Evolutionary conservation across 352 stramenopile genomes (phyloP), one percentile per base, ranked within the genome.

Genomic region (Plasmopara muralis): DNA sequence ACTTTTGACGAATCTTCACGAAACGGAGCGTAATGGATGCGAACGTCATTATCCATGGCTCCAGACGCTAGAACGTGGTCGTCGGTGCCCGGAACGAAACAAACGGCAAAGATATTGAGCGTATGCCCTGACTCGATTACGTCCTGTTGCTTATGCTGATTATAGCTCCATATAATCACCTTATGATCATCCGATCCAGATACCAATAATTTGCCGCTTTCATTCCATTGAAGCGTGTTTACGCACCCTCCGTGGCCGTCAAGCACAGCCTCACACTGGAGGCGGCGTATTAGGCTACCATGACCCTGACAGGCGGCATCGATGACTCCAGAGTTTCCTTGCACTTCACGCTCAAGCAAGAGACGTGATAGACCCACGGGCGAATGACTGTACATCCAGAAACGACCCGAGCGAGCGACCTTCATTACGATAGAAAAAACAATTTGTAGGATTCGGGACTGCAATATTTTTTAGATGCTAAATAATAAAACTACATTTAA

Each of bases 71-170:
- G 58, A 38, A 93, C 79, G 51, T 93, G 72, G 64, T 89, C 77
- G 58, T 90, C 78, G 1, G 79, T 89, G 42, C 70, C 69, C 2
- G 80, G 79, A 46, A 96, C 73, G 58, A 96, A 93, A 58, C 83
- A 85, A 10, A 93, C 81, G 5, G 78, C 79, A 59, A 96, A 95
- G 46, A 96, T 93, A 55, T 95, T 96, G 53, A 85, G 68, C 0
- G 55, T 57, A 57, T 96, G 85, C 16, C 77, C 82, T 0, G 86
- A 90, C 9, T 74, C 60, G 48, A 95, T 93, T 37, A 66, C 48
- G 28, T 85, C 62, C 12, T 68, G 63, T 46, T 66, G 56, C 57
- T 70, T 69, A 29, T 71, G 68, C 25, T 70, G 70, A 35, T 63
- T 59, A 57, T 93, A 92, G 50, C 87, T 81, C 83, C 85, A 95